These are phyloP conservation scores for Diaporthe longicolla DNA, from an alignment of 2,329 filamentous ascomycete species.

Conservation along the genomic window DNA sequence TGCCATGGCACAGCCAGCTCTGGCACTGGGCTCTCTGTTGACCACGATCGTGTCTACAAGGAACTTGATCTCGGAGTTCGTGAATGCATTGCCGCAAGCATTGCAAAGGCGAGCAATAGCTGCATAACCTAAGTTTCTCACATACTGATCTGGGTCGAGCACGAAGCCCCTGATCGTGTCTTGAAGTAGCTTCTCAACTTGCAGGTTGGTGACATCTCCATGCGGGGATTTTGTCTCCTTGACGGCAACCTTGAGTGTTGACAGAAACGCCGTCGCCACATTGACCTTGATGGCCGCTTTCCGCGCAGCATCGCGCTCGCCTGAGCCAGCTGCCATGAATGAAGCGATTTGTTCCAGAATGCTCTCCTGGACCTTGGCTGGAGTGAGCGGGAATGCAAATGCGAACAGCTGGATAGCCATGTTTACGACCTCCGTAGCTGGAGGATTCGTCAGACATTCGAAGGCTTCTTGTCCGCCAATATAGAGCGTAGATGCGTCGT, in stretches of 20 bases:
- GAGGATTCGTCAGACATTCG: conserved; percentile 76
- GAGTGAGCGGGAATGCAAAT: conserved; percentile 89
- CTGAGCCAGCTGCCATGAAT: conserved; percentile 82
- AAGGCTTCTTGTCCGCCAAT: conserved; percentile 66
- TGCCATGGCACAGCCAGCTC: conserved; percentile 94
- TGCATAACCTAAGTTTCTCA: conserved; percentile 88
- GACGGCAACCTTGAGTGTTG: conserved; percentile 85
- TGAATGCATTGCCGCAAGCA: conserved; percentile 87
- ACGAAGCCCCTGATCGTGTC: conserved; percentile 81
- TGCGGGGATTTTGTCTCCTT: conserved; percentile 81
- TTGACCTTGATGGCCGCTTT: conserved; percentile 95
- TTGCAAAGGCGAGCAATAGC: conserved; percentile 89
- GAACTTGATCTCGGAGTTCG: conserved; percentile 86
- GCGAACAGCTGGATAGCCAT: conserved; percentile 94
- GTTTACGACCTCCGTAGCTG: conserved; percentile 94
- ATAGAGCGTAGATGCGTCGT: conserved; percentile 89
- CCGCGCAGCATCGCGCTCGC: conserved; percentile 88
- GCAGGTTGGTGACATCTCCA: conserved; percentile 80
- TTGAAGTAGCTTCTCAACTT: conserved; percentile 88
- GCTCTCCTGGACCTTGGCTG: conserved; percentile 93
- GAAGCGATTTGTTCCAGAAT: conserved; percentile 94
- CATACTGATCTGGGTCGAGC: conserved; percentile 85
- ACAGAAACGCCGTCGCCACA: conserved; percentile 84
- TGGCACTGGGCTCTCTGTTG: conserved; percentile 92
- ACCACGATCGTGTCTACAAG: conserved; percentile 94